Evolutionary conservation across 805 yeast genomes (phyloP).

Genomic region (Suhomyces vadensis): DNA sequence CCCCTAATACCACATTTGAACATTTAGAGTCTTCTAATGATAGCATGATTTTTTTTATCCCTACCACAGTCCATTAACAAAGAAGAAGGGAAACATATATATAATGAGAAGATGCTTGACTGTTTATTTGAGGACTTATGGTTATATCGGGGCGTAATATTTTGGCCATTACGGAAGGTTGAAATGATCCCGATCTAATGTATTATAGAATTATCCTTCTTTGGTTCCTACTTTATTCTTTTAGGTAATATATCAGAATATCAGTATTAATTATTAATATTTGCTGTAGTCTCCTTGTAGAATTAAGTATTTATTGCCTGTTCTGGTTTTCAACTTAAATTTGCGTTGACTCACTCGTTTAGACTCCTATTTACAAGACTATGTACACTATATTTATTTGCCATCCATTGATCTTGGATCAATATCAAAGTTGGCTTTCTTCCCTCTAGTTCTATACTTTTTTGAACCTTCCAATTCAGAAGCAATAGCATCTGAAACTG

Average conservation of each 20-base stretch:
- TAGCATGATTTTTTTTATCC: slow-evolving; percentile 3
- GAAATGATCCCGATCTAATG: slow-evolving; percentile 5
- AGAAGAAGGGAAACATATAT: not conserved
- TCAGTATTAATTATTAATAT: not conserved
- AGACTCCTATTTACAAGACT: not conserved
- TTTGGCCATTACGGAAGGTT: slow-evolving; percentile 1
- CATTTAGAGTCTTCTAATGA: not conserved
- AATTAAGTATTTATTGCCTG: not conserved
- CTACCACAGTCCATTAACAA: not conserved
- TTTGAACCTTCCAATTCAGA: slow-evolving; percentile 32
- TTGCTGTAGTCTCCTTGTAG: not conserved
- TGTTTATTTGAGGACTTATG: slow-evolving; percentile 3
- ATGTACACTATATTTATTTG: slow-evolving; percentile 4
- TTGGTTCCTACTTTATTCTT: slow-evolving; percentile 5
- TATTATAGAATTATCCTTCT: slow-evolving; percentile 6
- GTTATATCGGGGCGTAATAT: slow-evolving; percentile 1
- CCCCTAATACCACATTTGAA: slow-evolving; percentile 1
- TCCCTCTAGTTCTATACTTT: slow-evolving; percentile 34
- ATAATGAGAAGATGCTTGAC: slow-evolving; percentile 3
- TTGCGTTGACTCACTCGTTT: too few species aligned
- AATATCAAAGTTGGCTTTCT: slow-evolving; percentile 26
- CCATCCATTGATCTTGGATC: slow-evolving; percentile 16
- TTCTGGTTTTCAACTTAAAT: not conserved
- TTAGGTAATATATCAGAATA: not conserved
- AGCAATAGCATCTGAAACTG: slow-evolving; percentile 30